Evolutionary conservation across 208 protist species (phyloP), one percentile per base, ranked within the genome.

Genomic region (Leishmania tropica): DNA sequence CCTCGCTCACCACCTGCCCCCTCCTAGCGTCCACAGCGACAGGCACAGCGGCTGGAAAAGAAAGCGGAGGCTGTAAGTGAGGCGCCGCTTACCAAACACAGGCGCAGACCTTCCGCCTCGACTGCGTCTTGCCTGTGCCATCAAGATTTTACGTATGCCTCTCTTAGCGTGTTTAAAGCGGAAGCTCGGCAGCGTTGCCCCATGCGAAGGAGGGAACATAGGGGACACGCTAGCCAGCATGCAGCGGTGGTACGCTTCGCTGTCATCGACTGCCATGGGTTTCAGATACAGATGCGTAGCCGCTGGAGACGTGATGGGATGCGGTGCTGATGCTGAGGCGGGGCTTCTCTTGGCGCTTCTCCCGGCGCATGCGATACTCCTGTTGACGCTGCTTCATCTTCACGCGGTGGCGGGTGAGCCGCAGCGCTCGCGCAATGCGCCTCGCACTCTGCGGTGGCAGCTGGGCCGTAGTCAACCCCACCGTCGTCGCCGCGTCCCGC

Each of bases 371-470:
- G 15, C 51, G 58, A 53, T 76, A 75, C 54, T 81, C 78, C 10
- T 58, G 37, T 60, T 67, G 51, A 60, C 84, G 68, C 47, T 74
- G 65, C 56, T 47, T 71, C 3, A 73, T 17, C 15, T 48, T 67
- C 21, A 75, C 79, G 6, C 72, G 53, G 4, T 70, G 81, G n/a
- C 88, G 84, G 51, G 85, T 82, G 45, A 81, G 54, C 42, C 83
- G 80, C 45, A 91, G 70, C 60, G 88, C 90, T 75, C 86, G 81
- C 47, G 83, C 54, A 28, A 87, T 83, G 54, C 90, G 85, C 65
- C 87, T 84, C 62, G 83, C 53, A 1, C 81, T 80, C 15, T 56
- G 74, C 64, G 21, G 68, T 60, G 85, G 28, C 45, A 76, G 47
- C 40, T 24, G 37, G 0, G 53, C 51, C 7, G 77, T 76, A 53